Base-by-base conservation (phyloP, 1,139 yeast genomes). In the Suhomyces anneliseae region DNA sequence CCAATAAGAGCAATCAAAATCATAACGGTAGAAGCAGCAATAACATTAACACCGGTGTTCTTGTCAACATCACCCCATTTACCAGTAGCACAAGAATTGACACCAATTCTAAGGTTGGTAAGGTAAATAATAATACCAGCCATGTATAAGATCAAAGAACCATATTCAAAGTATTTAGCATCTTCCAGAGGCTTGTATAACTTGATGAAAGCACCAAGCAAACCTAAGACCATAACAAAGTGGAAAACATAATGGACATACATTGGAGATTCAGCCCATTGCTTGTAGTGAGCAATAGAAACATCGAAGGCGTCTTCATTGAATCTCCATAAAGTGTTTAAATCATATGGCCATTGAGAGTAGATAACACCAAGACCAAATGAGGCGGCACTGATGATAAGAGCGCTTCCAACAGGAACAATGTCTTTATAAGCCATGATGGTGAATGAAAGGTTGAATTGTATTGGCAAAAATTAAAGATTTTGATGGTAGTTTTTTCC, bases 11-110 rank as follows among this genome's bases (percentile, higher is more conserved):
- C 76, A 50, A 90, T 66, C 19, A 87, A 81, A 54, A 88, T 76
- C 76, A 93, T 86, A 40, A 87, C 80, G 67, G 86, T 85, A 39
- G 95, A 84, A 6, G 98, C 97, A 39, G 95, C 97, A 65, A 93
- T 82, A 38, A 93, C 97, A 56, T 89, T 89, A 59, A 93, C 70
- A 26, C 98, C 98, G 29, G 96, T 90, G 52, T 76, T 74, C 65
- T 79, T 82, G 59, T 88, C 90, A 45, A 93, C 96, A 46, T 93
- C 98, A 53, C 97, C 98, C 97, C 98, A 93, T 51, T 81, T 74
- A 40, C 92, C 90, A 49, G 78, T 68, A 31, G 81, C 60, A 50
- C 90, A 82, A 44, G 95, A 81, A 57, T 79, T 79, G 43, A 85
- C 75, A 43, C 99, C 99, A 45, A 88, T 82, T 65, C 92, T 80